Percentiles rank a stretch among this genome's conserved stretches.
These are phyloP conservation scores for Artemisia annua DNA, from an alignment of 129 eudicot genomes.

Conservation along the genomic window DNA sequence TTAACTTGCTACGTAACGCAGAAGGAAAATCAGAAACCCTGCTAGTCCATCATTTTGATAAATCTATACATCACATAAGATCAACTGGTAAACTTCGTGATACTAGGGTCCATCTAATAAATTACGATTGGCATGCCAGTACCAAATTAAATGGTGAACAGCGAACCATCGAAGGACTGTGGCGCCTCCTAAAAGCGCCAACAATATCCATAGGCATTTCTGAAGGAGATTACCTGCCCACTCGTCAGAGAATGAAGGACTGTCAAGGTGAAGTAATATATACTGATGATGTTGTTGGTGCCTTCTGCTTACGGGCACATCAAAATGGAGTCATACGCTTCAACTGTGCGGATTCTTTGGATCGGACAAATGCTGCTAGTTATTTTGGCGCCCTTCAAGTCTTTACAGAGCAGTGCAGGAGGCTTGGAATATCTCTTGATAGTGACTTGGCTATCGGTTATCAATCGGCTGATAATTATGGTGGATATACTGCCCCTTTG, in stretches of 20 bases:
- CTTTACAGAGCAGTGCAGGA: constrained; percentile 94
- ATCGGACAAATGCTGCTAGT: constrained; percentile 98
- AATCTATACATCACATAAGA: constrained; percentile 69
- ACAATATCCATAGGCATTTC: constrained; percentile 77
- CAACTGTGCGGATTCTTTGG: constrained; percentile 98
- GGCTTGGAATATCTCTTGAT: constrained; percentile 91
- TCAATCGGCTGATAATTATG: constrained; percentile 56
- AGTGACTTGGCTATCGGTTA: constrained; percentile 79
- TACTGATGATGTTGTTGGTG: constrained; percentile 69
- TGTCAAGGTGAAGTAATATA: constrained; percentile 85
- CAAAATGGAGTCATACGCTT: constrained; percentile 96
- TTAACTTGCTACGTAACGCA: constrained; percentile 77
- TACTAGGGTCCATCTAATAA: constrained; percentile 70
- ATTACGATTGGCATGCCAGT: constrained; percentile 98
- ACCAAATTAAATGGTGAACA: constrained; percentile 85
- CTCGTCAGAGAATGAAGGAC: constrained; percentile 78
- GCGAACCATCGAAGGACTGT: constrained; percentile 88
- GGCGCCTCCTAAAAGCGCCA: constrained; percentile 86
- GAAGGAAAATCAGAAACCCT: constrained; percentile 94
- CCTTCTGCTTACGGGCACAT: constrained; percentile 83
- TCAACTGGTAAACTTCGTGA: constrained; percentile 72
- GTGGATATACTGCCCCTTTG: constrained; percentile 84
- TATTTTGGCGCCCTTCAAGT: constrained; percentile 95
- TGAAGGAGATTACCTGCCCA: constrained; percentile 92
- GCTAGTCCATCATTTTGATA: constrained; percentile 89